These are phyloP conservation scores for Dictyostelium intermedium DNA, from an alignment of 78 protist species.

Conservation along the genomic window DNA sequence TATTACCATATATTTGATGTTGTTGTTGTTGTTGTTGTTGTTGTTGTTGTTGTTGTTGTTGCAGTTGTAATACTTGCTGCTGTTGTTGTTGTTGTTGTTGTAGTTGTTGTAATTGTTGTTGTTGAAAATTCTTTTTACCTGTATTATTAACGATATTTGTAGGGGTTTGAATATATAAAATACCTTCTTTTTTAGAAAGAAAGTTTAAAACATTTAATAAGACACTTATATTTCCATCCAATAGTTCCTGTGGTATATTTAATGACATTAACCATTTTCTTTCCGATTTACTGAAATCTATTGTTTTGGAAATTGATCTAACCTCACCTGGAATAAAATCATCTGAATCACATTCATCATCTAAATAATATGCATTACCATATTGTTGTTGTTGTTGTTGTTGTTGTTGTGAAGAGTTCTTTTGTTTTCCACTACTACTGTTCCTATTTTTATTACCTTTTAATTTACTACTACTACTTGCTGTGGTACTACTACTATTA, in stretches of 20 bases:
- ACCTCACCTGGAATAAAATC: slow-evolving; percentile 57
- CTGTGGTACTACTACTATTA: not conserved
- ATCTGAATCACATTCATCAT: slow-evolving; percentile 38
- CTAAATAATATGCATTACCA: not conserved
- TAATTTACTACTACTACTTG: not conserved
- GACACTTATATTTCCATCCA: slow-evolving; percentile 26
- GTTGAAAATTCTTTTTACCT: not conserved
- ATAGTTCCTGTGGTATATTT: slow-evolving; percentile 18
- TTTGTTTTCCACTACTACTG: not conserved
- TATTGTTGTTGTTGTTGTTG: not conserved
- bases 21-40: not conserved
- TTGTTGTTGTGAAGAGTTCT: not conserved
- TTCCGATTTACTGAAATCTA: slow-evolving; percentile 47
- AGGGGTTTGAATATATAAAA: not conserved
- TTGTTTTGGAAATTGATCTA: slow-evolving; percentile 34
- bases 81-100: not conserved
- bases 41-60: not conserved
- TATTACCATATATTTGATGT: not conserved
- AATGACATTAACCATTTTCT: slow-evolving; percentile 39
- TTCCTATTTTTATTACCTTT: not conserved
- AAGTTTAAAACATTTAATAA: slow-evolving; percentile 54
- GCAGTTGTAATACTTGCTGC: not conserved
- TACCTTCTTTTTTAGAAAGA: slow-evolving; percentile 59
- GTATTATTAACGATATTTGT: not conserved
- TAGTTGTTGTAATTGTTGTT: not conserved